Conservation (phyloP, 2,329 filamentous ascomycete species). For the Paecilomyces sp. region DNA sequence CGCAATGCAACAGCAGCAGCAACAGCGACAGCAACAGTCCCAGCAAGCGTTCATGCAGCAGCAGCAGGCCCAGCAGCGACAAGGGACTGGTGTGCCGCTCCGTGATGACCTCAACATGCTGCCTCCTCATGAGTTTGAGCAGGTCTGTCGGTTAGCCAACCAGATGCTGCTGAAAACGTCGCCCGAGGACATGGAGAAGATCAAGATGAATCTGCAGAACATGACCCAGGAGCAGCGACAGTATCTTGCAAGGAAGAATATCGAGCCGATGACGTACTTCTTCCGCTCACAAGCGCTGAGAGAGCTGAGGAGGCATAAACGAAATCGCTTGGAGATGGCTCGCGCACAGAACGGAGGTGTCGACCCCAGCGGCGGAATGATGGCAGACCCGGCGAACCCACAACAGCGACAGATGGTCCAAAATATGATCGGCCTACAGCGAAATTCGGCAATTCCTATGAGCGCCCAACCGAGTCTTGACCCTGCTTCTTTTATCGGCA, state of each 20-base stretch:
- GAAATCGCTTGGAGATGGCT: conserved; percentile 21
- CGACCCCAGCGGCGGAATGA: conserved; percentile 24
- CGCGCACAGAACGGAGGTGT: conserved; percentile 21
- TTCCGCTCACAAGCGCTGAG: conserved; percentile 44
- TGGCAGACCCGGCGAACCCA: conserved; percentile 26
- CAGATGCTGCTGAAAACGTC: conserved; percentile 40
- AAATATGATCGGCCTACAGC: conserved; percentile 33
- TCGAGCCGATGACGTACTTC: conserved; percentile 45
- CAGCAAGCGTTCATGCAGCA: conserved; percentile 19
- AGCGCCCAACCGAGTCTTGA: conserved; percentile 25
- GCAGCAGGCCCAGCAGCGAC: conserved; percentile 25
- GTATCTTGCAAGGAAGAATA: conserved; percentile 35
- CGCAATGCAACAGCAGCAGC: conserved; percentile 26
- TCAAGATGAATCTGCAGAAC: conserved; percentile 39
- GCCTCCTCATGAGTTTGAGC: conserved; percentile 33
- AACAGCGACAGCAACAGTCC: conserved; percentile 17
- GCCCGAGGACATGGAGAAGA: conserved; percentile 40
- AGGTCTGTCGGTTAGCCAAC: conserved; percentile 40
- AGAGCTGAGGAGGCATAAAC: conserved; percentile 31
- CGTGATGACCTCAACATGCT: conserved; percentile 29
- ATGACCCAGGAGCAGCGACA: conserved; percentile 43
- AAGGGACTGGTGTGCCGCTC: conserved; percentile 16
- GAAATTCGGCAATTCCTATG: conserved; percentile 28
- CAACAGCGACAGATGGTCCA: conserved; percentile 36
- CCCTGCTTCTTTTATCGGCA: conserved; percentile 33